Percentiles rank a stretch among this genome's conserved stretches.
Conservation (phyloP, 225 moss, liverwort and hornwort species). For the Marchantia paleacea region DNA sequence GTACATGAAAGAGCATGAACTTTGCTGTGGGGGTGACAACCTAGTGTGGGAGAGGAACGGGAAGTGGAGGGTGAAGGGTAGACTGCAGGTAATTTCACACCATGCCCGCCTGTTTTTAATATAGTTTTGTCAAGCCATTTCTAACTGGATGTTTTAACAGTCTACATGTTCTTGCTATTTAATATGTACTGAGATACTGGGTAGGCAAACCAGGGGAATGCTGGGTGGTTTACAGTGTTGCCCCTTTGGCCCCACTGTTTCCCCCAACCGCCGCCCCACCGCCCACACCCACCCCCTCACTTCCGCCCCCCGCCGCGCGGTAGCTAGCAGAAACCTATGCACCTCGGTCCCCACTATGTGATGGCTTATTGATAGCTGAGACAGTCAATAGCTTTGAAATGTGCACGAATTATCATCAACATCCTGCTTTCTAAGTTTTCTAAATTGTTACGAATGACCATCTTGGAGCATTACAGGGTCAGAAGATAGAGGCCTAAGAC, state of each 20-base stretch:
- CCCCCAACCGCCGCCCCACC: too few relatives aligned
- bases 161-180: neutral
- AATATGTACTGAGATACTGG: neutral
- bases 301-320: too few relatives aligned
- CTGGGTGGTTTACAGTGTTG: too few relatives aligned
- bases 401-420: neutral
- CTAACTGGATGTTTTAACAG: neutral
- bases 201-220: too few relatives aligned
- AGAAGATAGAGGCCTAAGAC: too few relatives aligned
- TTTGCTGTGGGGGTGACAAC: constrained; percentile 37
- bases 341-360: too few relatives aligned
- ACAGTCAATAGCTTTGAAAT: neutral
- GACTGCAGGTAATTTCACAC: constrained; percentile 34
- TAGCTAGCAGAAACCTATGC: too few relatives aligned
- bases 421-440: neutral
- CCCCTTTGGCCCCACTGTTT: too few relatives aligned
- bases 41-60: constrained; percentile 41
- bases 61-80: constrained; percentile 48
- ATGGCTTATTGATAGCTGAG: too few relatives aligned
- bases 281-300: too few relatives aligned
- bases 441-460: too few relatives aligned
- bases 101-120: neutral
- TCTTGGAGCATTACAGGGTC: too few relatives aligned
- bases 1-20: constrained; percentile 39
- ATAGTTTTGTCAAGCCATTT: neutral